Evolutionary conservation across 108 stramenopile species (phyloP).

Genomic region (Chaetoceros tenuissimus): DNA sequence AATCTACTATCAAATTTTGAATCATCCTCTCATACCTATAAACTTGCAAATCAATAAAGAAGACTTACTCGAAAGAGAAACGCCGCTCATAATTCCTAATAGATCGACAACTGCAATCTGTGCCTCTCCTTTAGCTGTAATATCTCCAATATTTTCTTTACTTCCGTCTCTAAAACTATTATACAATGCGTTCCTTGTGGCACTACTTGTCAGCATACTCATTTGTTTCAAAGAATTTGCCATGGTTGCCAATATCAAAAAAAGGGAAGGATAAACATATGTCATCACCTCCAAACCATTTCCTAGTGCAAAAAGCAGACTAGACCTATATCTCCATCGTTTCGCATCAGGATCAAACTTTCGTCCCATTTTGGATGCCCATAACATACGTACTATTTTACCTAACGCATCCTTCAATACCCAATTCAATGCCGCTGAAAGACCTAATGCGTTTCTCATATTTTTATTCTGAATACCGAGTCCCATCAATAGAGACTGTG

Average conservation of each 20-base stretch:
- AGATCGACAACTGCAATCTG: conserved; percentile 93
- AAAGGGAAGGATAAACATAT: conserved; percentile 70
- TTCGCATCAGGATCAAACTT: conserved; percentile 92
- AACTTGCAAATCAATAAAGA: conserved; percentile 12
- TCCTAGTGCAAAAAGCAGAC: conserved; percentile 75
- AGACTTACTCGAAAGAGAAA: conserved; percentile 60
- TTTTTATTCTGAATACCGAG: conserved; percentile 59
- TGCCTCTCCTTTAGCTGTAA: conserved; percentile 94
- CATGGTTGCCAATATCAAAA: conserved; percentile 79
- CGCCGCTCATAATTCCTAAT: conserved; percentile 76
- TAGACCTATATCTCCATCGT: conserved; percentile 83
- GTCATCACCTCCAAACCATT: conserved; percentile 86
- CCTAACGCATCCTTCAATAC: conserved; percentile 92
- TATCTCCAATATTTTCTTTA: conserved; percentile 90
- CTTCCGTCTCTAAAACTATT: conserved; percentile 71
- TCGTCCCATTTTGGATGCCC: conserved; percentile 91
- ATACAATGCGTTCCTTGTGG: conserved; percentile 88
- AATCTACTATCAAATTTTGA: background rate
- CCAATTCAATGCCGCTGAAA: conserved; percentile 88
- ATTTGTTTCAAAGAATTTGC: conserved; percentile 90
- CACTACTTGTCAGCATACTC: conserved; percentile 81
- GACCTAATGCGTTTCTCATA: too few species aligned
- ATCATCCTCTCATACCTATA: background rate
- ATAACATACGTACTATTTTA: conserved; percentile 84
- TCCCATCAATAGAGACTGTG: conserved; percentile 83